These are phyloP conservation scores for Rhizopogon vulgaris DNA, from an alignment of 768 basidiomycete genomes.

Conservation along the genomic window DNA sequence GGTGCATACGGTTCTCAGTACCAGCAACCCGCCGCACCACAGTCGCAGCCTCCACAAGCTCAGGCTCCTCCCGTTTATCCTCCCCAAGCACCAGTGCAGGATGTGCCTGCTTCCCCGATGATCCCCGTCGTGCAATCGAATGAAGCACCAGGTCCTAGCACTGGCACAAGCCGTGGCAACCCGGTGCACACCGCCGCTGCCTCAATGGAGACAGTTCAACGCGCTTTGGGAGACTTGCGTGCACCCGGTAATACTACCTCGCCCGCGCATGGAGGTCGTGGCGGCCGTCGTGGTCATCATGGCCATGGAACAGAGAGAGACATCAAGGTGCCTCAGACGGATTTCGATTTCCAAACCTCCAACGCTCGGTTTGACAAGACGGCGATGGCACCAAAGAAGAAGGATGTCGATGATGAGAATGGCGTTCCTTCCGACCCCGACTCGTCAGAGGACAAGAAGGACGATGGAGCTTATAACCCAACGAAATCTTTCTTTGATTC, in stretches of 20 bases:
- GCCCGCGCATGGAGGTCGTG: conserved; percentile 29
- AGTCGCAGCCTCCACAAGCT: conserved; percentile 20
- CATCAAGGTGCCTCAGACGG: conserved; percentile 59
- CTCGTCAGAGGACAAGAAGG: conserved; percentile 20
- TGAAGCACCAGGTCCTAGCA: conserved; percentile 20
- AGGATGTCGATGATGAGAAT: conserved; percentile 23
- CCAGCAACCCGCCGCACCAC: conserved; percentile 25
- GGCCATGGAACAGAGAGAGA: conserved; percentile 29
- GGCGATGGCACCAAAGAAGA: conserved; percentile 37
- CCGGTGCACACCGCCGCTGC: conserved; percentile 68
- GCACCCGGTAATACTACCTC: conserved; percentile 21
- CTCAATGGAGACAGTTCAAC: conserved; percentile 67
- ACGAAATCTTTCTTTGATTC: conserved; percentile 80
- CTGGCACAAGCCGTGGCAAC: conserved; percentile 32
- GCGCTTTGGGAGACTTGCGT: conserved; percentile 46
- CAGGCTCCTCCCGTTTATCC: conserved; percentile 20
- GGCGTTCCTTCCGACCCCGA: conserved; percentile 26
- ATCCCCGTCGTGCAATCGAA: conserved; percentile 13
- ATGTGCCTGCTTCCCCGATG: conserved; percentile 12
- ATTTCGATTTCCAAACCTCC: conserved; percentile 76
- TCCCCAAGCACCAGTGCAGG: conserved; percentile 19
- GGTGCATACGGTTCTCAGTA: conserved; percentile 25
- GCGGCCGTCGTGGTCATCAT: conserved; percentile 29
- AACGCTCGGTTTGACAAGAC: conserved; percentile 82
- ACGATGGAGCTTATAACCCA: conserved; percentile 64